Evolutionary conservation across 305 asterid species (phyloP), one percentile per base, ranked within the genome.

Genomic region (Petunia hybrid): DNA sequence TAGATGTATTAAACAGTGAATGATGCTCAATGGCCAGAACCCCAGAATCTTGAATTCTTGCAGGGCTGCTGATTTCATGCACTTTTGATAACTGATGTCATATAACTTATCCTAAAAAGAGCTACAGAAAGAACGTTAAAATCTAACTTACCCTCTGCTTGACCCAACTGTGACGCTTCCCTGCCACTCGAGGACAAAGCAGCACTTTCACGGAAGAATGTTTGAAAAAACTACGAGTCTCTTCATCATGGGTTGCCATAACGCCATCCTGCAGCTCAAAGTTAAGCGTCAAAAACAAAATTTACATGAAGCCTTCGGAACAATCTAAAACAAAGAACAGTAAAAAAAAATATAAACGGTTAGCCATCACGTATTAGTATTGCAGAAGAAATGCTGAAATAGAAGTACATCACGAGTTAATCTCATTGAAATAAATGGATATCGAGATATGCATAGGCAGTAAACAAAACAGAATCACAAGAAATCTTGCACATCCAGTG

Each of bases 201-300:
- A 97, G 84, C 81, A 97, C 99, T 90, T 93, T 98, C 61, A 97
- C 99, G 36, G 99, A 95, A 80, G 99, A 97, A 81, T 91, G 94
- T 87, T 97, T 97, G 55, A 97, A 97, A 85, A 83, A 97, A 41
- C 91, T 94, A 3, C 99, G 97, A 86, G 97, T 95, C 88, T 97
- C 99, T 90, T 97, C 98, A 85, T 97, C 99, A 80, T 95, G 99
- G 85, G 99, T 97, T 89, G 86, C 89, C 99, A 97, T 97, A 85
- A 97, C 92, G 77, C 99, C 99, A 87, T 97, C 98, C 99, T 97
- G 88, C 79, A 84, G 73, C 63, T 73, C 78, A 73, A 73, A 73
- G 31, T 73, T 36, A 66, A 14, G 80, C 57, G 8, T 48, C 68
- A n/a, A 43, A 40, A 57, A 63, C 66, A 65, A 84, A 42, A 51